A percentile compares a stretch with the other conserved stretches of the same genome.
phyloP scores from a whole-genome alignment of 2,329 filamentous ascomycete species.

The Penicillium sp. region DNA sequence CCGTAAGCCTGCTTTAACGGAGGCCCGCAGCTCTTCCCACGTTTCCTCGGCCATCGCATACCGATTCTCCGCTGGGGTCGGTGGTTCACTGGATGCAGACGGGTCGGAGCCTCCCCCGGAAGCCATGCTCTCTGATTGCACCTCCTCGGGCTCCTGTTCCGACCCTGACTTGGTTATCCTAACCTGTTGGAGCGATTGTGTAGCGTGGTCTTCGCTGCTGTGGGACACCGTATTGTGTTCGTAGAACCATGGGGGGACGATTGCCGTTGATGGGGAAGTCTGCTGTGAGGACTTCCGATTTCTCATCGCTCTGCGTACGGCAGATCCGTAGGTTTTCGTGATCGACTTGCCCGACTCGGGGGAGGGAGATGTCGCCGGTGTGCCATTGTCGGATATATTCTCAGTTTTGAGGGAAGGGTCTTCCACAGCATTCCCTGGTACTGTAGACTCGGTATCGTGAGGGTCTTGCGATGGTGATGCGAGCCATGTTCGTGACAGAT shows the following conservation, averaged over 20 bases:
- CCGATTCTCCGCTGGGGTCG: slow-evolving; percentile 23
- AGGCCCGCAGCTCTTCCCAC: slow-evolving; percentile 51
- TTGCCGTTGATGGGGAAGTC: slow-evolving; percentile 18
- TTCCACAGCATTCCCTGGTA: slow-evolving; percentile 21
- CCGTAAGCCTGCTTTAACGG: slow-evolving; percentile 51
- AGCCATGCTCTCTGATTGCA: slow-evolving; percentile 8
- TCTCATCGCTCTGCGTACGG: slow-evolving; percentile 38
- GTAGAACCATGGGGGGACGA: slow-evolving; percentile 39
- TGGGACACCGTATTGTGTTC: slow-evolving; percentile 34
- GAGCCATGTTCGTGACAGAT: slow-evolving; percentile 30
- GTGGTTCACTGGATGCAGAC: slow-evolving; percentile 14
- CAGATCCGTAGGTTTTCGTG: slow-evolving; percentile 39
- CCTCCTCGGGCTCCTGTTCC: slow-evolving; percentile 16
- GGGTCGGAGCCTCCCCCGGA: slow-evolving; percentile 28
- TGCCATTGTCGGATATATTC: slow-evolving; percentile 3
- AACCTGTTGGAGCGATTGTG: slow-evolving; percentile 24
- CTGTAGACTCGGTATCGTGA: slow-evolving; percentile 21
- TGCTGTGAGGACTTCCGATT: slow-evolving; percentile 30
- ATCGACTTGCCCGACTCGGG: slow-evolving; percentile 23
- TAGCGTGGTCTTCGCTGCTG: slow-evolving; percentile 10
- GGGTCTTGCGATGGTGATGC: slow-evolving; percentile 31
- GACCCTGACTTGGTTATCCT: slow-evolving; percentile 24
- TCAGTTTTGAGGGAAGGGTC: slow-evolving; percentile 9
- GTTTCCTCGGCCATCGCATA: slow-evolving; percentile 42
- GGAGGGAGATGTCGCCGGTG: slow-evolving; percentile 8